Conservation (phyloP, 768 basidiomycete genomes). For the Leccinum subtestaceum region DNA sequence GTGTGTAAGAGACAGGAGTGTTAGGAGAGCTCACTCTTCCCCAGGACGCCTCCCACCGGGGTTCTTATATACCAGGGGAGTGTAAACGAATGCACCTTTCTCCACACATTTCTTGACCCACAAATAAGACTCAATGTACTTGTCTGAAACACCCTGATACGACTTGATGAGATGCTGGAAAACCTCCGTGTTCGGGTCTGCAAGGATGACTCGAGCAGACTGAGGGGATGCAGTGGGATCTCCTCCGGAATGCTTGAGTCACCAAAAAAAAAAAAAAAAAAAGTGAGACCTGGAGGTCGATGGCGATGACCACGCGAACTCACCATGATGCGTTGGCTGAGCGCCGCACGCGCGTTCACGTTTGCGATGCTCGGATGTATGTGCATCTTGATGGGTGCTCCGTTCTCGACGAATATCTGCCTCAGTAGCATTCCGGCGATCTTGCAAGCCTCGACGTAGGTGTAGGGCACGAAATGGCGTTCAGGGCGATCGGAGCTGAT, state of each 20-base stretch:
- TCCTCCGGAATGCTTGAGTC: constrained; percentile 71
- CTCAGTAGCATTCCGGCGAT: constrained; percentile 68
- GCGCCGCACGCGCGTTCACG: constrained; percentile 62
- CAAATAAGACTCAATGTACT: constrained; percentile 75
- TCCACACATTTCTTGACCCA: constrained; percentile 87
- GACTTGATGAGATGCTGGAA: constrained; percentile 72
- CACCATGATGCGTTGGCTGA: constrained; percentile 72
- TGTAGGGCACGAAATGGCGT: constrained; percentile 75
- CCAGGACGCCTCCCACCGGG: constrained; percentile 78
- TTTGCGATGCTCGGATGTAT: constrained; percentile 82
- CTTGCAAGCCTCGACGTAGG: constrained; percentile 83
- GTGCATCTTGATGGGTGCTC: constrained; percentile 67
- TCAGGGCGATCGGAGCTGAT: constrained; percentile 65
- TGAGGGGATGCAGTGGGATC: constrained; percentile 70
- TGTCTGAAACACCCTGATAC: constrained; percentile 66
- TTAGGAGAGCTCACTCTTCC: constrained; percentile 58
- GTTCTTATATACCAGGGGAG: constrained; percentile 79
- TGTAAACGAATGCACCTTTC: constrained; percentile 59
- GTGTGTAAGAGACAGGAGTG: neutral
- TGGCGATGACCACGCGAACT: constrained; percentile 13
- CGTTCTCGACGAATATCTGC: constrained; percentile 73
- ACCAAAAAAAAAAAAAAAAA: neutral
- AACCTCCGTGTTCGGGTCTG: constrained; percentile 75
- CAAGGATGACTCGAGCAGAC: constrained; percentile 71
- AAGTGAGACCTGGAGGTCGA: neutral